Evolutionary conservation across 352 stramenopile genomes (phyloP).

Genomic region (Pythium phragmitis): DNA sequence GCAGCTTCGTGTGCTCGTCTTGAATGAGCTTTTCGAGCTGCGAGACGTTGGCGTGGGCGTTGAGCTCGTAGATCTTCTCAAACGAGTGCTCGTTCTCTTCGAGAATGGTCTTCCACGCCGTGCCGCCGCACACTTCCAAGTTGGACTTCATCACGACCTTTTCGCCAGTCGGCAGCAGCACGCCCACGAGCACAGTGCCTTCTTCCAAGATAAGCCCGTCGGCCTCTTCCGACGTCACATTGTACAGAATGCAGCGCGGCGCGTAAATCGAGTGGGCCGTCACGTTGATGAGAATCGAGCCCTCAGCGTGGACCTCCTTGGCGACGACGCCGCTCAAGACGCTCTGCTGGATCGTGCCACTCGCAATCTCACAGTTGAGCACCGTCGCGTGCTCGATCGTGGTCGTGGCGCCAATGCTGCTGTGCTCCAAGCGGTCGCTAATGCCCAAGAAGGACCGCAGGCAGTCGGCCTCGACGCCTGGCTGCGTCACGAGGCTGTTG

Average conservation of each 20-base stretch:
- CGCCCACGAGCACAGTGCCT: conserved; percentile 93
- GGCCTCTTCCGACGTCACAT: conserved; percentile 92
- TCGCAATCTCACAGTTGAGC: conserved; percentile 76
- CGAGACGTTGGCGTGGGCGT: conserved; percentile 84
- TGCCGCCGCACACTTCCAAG: conserved; percentile 92
- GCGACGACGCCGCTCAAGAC: conserved; percentile 92
- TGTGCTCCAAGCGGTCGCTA: conserved; percentile 74
- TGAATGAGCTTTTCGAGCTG: conserved; percentile 87
- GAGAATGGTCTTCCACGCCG: conserved; percentile 93
- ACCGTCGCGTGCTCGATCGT: conserved; percentile 66
- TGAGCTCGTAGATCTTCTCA: conserved; percentile 94
- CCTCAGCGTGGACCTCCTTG: conserved; percentile 89
- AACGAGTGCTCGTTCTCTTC: conserved; percentile 94
- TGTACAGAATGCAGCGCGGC: conserved; percentile 96
- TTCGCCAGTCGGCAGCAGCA: conserved; percentile 90
- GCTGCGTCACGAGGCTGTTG: conserved; percentile 92
- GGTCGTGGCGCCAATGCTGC: conserved; percentile 58
- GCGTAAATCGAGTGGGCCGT: conserved; percentile 95
- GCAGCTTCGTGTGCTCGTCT: conserved; percentile 77
- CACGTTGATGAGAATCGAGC: conserved; percentile 98
- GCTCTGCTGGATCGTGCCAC: conserved; percentile 64
- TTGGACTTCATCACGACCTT: conserved; percentile 92
- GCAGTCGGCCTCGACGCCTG: conserved; percentile 75
- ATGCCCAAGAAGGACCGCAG: conserved; percentile 81
- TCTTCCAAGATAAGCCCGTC: conserved; percentile 91